Conservation (phyloP, 1,284 basidiomycete genomes). For the Bjerkandera adusta region DNA sequence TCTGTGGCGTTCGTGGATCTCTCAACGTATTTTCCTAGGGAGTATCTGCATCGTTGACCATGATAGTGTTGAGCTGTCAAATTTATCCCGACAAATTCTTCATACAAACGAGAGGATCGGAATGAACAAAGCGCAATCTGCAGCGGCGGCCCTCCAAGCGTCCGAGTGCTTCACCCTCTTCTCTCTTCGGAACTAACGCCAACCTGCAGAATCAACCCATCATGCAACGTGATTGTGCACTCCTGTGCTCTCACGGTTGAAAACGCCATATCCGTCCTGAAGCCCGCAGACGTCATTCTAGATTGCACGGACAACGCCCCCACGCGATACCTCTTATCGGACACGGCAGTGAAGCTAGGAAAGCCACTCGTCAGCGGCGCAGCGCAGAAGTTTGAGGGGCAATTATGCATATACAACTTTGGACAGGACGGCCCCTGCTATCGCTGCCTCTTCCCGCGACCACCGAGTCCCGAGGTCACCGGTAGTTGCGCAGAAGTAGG, state of each 20-base stretch:
- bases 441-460: slow-evolving; percentile 87
- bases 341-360: slow-evolving; percentile 72
- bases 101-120: slow-evolving; percentile 85
- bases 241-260: slow-evolving; percentile 50
- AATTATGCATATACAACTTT: slow-evolving; percentile 81
- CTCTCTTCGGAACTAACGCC: slow-evolving; percentile 3
- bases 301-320: slow-evolving; percentile 96
- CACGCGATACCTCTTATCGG: slow-evolving; percentile 94
- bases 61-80: slow-evolving; percentile 88
- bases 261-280: slow-evolving; percentile 64
- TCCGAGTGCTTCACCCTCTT: slow-evolving; percentile 19
- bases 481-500: slow-evolving; percentile 91
- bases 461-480: slow-evolving; percentile 58
- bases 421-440: slow-evolving; percentile 83
- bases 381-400: slow-evolving; percentile 90
- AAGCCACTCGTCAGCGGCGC: slow-evolving; percentile 91
- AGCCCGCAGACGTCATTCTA: slow-evolving; percentile 74
- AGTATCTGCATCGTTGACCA: slow-evolving; percentile 88
- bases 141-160: slow-evolving; percentile 60
- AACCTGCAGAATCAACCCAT: slow-evolving; percentile 66
- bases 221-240: slow-evolving; percentile 52
- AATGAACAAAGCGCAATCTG: slow-evolving; percentile 82
- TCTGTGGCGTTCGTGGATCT: not conserved
- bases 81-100: slow-evolving; percentile 92
- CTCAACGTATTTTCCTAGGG: slow-evolving; percentile 41